Evolutionary conservation across 2,329 filamentous ascomycete genomes (phyloP), one percentile per base, ranked within the genome.

Genomic region (Alternaria arbusti): DNA sequence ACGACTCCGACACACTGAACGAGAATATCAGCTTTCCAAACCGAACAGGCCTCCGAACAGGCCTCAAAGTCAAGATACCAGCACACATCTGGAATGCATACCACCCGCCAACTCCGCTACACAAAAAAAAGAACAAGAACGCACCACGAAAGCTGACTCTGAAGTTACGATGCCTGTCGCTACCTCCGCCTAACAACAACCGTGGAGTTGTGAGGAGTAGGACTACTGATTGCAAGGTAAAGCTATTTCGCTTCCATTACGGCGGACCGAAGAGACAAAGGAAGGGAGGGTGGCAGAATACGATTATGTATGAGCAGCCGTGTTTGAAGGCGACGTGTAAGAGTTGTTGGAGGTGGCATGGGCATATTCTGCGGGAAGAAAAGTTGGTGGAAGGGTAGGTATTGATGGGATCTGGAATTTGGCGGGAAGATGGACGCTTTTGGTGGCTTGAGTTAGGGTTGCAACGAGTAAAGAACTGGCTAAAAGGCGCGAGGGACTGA

Each of bases 221-320:
- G n/a, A n/a, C n/a, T n/a, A n/a, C n/a, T n/a, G n/a, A n/a, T n/a
- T 74, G 70, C 63, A 70, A 72, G 17, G 49, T 60, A 26, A 67
- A 60, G 17, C 40, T 71, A 6, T 63, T 40, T 5, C 46, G 40
- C 4, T 74, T 74, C 46, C 65, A 71, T 3, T 64, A 68, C 52
- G 70, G 70, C 45, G 71, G 71, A 15, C 56, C 60, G 3, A 43
- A 52, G 7, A 57, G 56, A 10, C 56, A 25, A 22, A 46, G 1
- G 10, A 59, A 49, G 44, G 71, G 69, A 4, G 13, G 47, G 4
- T 49, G 20, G 15, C 32, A 9, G 20, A 54, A 67, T 23, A 46
- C 46, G 3, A 61, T 74, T 30, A 67, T 60, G 3, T 54, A 62
- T 11, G 51, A 63, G 8, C 22, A 45, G 5, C 72, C 72, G 1